Evolutionary conservation across 345 rosid species (phyloP), one percentile per base, ranked within the genome.

Genomic region (Orychophragmus violaceus): DNA sequence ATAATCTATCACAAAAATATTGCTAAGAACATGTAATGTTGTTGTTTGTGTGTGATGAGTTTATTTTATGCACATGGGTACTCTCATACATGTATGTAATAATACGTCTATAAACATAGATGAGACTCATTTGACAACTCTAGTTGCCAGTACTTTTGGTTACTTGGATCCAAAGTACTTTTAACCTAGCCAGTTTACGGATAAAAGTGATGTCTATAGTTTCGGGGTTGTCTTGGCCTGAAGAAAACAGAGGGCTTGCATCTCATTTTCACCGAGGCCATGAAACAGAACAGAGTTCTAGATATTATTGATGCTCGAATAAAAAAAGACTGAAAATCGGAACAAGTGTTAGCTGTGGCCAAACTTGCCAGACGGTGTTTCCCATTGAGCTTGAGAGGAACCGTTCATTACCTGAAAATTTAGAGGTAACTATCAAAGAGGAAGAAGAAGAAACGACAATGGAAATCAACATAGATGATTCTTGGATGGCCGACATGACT

Each of bases 341-440:
- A 41, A 41, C 46, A 41, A 14, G 46, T 41, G 46, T 6, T 41
- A 1, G 46, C 46, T 14, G 10, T 6, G 46, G 46, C 46, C 19
- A 41, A 41, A 6, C 10, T 41, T 41, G 46, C 46, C 1, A 41
- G 46, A 16, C 14, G 46, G 46, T 41, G 46, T 16, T 0, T 14
- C 46, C n/a, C 0, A 49, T n/a, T 59, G 80, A 76, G 33, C 62
- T 82, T 6, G 80, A 71, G 55, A 59, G 44, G 39, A 73, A 66
- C 32, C 55, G 62, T 21, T 66, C 72, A 29, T 59, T 67, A 6
- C 62, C 28, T 44, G 32, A 39, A 24, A 56, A 50, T 30, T 9
- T 64, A 25, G 42, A 63, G 30, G 60, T 27, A 33, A 27, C 8
- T 57, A 50, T 56, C 11, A 37, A 72, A 35, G 66, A 62, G 16